These are phyloP conservation scores for Ustilago vetiveriae DNA, from an alignment of 1,284 basidiomycete species.

Conservation along the genomic window DNA sequence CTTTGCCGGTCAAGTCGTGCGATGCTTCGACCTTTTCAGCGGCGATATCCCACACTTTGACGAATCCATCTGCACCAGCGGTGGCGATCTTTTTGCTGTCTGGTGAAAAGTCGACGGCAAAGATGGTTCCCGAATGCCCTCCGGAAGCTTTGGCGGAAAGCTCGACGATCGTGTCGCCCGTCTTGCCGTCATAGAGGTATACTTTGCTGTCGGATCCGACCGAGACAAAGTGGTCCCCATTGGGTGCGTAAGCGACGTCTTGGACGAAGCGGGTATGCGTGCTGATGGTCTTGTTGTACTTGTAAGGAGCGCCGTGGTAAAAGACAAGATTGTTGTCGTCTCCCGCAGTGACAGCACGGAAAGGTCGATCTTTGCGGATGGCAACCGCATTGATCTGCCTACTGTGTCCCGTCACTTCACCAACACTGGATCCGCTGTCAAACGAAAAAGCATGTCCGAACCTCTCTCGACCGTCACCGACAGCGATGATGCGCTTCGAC, in stretches of 20 bases:
- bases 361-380: conserved; percentile 89
- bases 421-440: conserved; percentile 80
- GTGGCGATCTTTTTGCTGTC: conserved; percentile 80
- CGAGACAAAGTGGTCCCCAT: conserved; percentile 76
- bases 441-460: conserved; percentile 67
- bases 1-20: conserved; percentile 49
- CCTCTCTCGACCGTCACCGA: conserved; percentile 93
- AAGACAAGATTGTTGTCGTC: conserved; percentile 86
- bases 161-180: conserved; percentile 74
- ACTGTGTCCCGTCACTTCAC: conserved; percentile 92
- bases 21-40: conserved; percentile 29
- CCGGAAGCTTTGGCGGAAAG: conserved; percentile 39
- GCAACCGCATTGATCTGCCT: conserved; percentile 93
- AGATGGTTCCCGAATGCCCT: conserved; percentile 68
- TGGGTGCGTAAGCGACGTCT: conserved; percentile 82
- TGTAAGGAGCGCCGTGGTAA: conserved; percentile 75
- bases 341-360: conserved; percentile 74
- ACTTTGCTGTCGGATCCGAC: conserved; percentile 89
- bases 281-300: conserved; percentile 66
- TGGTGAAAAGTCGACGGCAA: conserved; percentile 68
- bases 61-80: conserved; percentile 86
- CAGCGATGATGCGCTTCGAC: conserved; percentile 87
- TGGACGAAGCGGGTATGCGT: conserved; percentile 95
- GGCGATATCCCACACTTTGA: conserved; percentile 59
- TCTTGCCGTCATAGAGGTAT: conserved; percentile 91